Conservation (phyloP, 306 rosid genomes). For the Acmispon strigosus region DNA sequence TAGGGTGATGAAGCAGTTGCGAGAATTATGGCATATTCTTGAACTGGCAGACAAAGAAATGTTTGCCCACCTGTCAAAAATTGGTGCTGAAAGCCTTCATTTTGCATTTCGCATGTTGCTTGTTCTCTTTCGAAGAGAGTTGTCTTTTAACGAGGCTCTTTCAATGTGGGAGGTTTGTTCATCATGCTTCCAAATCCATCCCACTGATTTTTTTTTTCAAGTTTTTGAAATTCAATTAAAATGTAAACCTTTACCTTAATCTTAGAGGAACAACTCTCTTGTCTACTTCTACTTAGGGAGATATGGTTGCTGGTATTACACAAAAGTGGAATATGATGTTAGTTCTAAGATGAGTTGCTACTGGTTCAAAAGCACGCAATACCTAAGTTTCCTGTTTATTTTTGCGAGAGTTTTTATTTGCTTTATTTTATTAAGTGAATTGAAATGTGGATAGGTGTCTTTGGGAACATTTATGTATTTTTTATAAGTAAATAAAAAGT, state of each 20-base stretch:
- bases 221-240: neutral
- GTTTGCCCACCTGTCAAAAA: slow-evolving; percentile 67
- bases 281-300: neutral
- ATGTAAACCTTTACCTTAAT: neutral
- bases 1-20: slow-evolving; percentile 91
- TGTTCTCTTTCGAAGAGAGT: slow-evolving; percentile 91
- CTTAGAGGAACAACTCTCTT: neutral
- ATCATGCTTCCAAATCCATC: neutral
- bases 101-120: slow-evolving; percentile 94
- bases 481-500: neutral
- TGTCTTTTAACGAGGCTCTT: slow-evolving; percentile 84
- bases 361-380: slow-evolving; percentile 10
- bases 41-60: slow-evolving; percentile 77
- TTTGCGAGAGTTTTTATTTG: slow-evolving; percentile 9
- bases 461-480: neutral
- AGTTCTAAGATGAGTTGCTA: neutral
- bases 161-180: slow-evolving; percentile 95
- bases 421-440: neutral
- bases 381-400: neutral
- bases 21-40: slow-evolving; percentile 69
- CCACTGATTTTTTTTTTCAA: neutral
- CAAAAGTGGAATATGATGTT: neutral
- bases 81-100: slow-evolving; percentile 97
- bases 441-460: slow-evolving; percentile 3
- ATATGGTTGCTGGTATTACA: neutral